phyloP scores from a whole-genome alignment of 1,284 basidiomycete genomes.

The Leucoagaricus sp. region DNA sequence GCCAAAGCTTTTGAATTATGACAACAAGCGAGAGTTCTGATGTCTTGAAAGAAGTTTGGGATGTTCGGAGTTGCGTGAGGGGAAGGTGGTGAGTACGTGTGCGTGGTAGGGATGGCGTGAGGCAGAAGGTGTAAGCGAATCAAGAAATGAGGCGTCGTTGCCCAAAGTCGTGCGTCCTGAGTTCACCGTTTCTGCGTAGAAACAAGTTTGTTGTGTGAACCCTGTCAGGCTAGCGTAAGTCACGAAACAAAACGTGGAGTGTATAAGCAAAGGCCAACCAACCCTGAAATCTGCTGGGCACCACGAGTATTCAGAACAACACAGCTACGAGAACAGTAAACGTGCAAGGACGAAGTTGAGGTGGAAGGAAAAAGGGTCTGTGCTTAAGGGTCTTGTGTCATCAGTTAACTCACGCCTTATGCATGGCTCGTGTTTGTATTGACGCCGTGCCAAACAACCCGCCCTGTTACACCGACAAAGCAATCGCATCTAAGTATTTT shows the following conservation, averaged over 20 bases:
- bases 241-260: neutral
- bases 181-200: neutral
- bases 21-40: too few relatives aligned
- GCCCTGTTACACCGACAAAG: neutral
- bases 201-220: neutral
- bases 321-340: neutral
- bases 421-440: constrained; percentile 11
- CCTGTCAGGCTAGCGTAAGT: neutral
- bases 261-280: too few relatives aligned
- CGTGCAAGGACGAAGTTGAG: neutral
- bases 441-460: constrained; percentile 12
- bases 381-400: neutral
- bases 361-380: constrained; percentile 13
- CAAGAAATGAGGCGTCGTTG: neutral
- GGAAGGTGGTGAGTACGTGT: too few relatives aligned
- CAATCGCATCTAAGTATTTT: neutral
- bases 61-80: too few relatives aligned
- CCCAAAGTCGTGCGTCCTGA: neutral
- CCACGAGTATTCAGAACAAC: neutral
- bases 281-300: neutral
- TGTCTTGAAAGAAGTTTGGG: too few relatives aligned
- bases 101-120: too few relatives aligned
- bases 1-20: too few relatives aligned
- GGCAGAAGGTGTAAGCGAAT: neutral
- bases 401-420: neutral